phyloP scores from a whole-genome alignment of 495 filamentous ascomycete species.

The Schizothecium vesticola region DNA sequence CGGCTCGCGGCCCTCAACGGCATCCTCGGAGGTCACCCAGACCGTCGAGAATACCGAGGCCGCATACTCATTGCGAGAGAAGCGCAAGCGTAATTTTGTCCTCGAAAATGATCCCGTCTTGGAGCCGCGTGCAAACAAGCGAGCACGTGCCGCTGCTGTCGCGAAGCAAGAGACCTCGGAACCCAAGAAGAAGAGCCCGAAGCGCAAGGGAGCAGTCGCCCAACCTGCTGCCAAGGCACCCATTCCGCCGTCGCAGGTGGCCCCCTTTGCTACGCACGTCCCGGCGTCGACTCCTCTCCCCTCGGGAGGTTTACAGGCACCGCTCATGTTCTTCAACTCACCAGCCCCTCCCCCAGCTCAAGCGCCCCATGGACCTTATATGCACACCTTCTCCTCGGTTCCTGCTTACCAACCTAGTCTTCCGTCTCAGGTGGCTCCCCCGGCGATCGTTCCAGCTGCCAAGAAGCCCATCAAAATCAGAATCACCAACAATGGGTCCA shows the following conservation, averaged over 20 bases:
- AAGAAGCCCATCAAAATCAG: slow-evolving; percentile 32
- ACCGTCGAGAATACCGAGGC: slow-evolving; percentile 31
- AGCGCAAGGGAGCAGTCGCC: slow-evolving; percentile 17
- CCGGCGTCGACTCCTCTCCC: slow-evolving; percentile 5
- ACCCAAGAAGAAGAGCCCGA: slow-evolving; percentile 21
- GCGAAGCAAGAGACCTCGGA: slow-evolving; percentile 13
- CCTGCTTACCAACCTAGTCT: slow-evolving; percentile 19
- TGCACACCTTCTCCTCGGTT: slow-evolving; percentile 27
- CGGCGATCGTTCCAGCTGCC: slow-evolving; percentile 2
- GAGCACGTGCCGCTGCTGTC: slow-evolving; percentile 8
- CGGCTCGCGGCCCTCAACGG: slow-evolving; percentile 31
- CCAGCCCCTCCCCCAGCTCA: slow-evolving; percentile 11
- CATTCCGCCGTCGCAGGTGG: slow-evolving; percentile 10
- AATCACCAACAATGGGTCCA: slow-evolving; percentile 22
- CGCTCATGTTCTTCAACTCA: slow-evolving; percentile 19
- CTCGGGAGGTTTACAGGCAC: slow-evolving; percentile 17
- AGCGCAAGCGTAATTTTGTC: slow-evolving; percentile 33
- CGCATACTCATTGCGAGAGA: slow-evolving; percentile 34
- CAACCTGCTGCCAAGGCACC: slow-evolving; percentile 18
- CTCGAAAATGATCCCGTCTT: slow-evolving; percentile 33
- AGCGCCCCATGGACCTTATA: slow-evolving; percentile 19
- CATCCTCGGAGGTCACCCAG: slow-evolving; percentile 25
- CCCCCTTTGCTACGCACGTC: not conserved
- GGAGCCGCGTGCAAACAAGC: slow-evolving; percentile 21
- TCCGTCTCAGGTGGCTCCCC: slow-evolving; percentile 21